Percentiles rank a stretch among this genome's conserved stretches.
These are phyloP conservation scores for Vigna mungo DNA, from an alignment of 306 rosid genomes.

Conservation along the genomic window DNA sequence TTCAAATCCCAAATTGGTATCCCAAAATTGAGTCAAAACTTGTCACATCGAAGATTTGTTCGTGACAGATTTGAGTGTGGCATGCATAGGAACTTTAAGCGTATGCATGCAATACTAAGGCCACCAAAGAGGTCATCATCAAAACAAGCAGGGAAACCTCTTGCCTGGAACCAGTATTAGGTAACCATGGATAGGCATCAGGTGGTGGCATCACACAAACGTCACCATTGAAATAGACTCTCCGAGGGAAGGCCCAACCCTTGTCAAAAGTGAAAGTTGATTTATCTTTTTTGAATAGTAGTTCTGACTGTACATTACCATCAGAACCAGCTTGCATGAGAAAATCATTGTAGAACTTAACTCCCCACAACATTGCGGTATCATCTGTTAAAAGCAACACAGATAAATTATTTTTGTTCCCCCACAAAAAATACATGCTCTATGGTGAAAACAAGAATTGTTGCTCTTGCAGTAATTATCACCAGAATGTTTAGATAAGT, in stretches of 20 bases:
- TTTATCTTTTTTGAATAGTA: slow-evolving; percentile 72
- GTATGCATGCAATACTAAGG: slow-evolving; percentile 49
- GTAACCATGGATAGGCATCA: slow-evolving; percentile 81
- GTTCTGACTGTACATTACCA: slow-evolving; percentile 91
- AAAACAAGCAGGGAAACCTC: slow-evolving; percentile 53
- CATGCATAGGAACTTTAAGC: slow-evolving; percentile 34
- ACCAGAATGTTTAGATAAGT: not conserved
- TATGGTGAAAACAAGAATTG: slow-evolving; percentile 21
- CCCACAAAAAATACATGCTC: slow-evolving; percentile 2
- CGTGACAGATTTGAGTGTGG: slow-evolving; percentile 6
- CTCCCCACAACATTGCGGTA: slow-evolving; percentile 92
- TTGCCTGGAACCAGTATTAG: slow-evolving; percentile 59
- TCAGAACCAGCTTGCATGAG: slow-evolving; percentile 76
- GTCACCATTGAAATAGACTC: slow-evolving; percentile 91
- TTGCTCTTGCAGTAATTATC: slow-evolving; percentile 10
- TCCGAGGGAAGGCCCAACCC: slow-evolving; percentile 95
- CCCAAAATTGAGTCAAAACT: slow-evolving; percentile 42
- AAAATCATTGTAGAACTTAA: slow-evolving; percentile 86
- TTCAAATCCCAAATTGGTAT: slow-evolving; percentile 35
- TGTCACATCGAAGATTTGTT: slow-evolving; percentile 14
- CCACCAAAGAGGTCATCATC: slow-evolving; percentile 47
- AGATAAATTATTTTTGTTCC: slow-evolving; percentile 27
- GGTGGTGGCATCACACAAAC: slow-evolving; percentile 95
- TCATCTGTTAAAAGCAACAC: slow-evolving; percentile 72
- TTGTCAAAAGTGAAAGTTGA: slow-evolving; percentile 78